Conservation (phyloP, 306 rosid genomes). For the Medicago ruthenica region DNA sequence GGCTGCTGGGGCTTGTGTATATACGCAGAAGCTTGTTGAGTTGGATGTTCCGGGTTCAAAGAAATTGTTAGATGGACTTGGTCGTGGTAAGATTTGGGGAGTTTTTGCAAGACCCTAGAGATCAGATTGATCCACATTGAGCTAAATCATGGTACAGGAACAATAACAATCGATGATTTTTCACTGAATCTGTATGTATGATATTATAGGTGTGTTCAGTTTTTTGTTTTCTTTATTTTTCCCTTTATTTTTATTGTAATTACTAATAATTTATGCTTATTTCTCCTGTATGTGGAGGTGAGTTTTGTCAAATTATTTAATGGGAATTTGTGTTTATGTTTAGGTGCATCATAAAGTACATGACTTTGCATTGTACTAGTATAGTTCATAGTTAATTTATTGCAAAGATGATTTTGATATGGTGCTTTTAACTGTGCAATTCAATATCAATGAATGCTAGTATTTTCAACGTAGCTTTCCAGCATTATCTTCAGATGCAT, state of each 20-base stretch:
- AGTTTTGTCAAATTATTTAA: conserved; percentile 41
- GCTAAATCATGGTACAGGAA: conserved; percentile 38
- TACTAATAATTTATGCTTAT: conserved; percentile 42
- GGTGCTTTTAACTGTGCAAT: conserved; percentile 6
- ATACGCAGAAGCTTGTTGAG: conserved; percentile 76
- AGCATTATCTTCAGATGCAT: background rate
- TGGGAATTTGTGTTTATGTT: conserved; percentile 39
- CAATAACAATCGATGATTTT: conserved; percentile 26
- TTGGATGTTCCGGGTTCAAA: conserved; percentile 80
- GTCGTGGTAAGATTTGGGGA: conserved; percentile 92
- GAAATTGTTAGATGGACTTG: conserved; percentile 80
- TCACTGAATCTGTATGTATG: conserved; percentile 54
- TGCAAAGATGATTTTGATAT: conserved; percentile 3
- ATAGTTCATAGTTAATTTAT: conserved; percentile 17
- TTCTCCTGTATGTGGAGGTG: conserved; percentile 39
- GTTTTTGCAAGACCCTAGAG: conserved; percentile 79
- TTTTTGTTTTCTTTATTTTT: conserved; percentile 19
- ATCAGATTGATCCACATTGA: background rate
- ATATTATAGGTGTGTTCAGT: conserved; percentile 37
- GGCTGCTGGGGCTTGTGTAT: conserved; percentile 73
- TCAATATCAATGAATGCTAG: conserved; percentile 10
- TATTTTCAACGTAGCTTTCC: conserved; percentile 20
- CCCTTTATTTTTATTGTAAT: conserved; percentile 36
- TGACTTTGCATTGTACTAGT: conserved; percentile 31
- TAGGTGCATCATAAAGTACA: conserved; percentile 30